These are phyloP conservation scores for Neonectria coccinea DNA, from an alignment of 2,329 filamentous ascomycete genomes.

Conservation along the genomic window DNA sequence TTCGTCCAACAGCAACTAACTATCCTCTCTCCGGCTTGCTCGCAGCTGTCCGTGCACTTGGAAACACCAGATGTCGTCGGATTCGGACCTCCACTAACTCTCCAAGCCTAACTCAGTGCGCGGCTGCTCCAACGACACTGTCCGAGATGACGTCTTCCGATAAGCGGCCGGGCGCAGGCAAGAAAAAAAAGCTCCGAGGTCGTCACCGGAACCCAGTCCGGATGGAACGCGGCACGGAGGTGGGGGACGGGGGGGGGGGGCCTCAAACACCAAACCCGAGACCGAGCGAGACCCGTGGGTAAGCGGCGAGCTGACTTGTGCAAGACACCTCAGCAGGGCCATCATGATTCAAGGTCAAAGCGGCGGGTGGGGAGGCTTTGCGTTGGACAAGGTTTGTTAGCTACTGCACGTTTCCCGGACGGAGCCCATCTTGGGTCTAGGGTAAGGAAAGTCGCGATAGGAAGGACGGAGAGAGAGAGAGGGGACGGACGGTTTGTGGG, in stretches of 20 bases:
- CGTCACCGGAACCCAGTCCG: conserved; percentile 12
- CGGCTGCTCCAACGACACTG: not conserved
- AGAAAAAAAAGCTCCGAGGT: not conserved
- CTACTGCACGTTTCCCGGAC: conserved; percentile 8
- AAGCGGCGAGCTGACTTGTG: conserved; percentile 1
- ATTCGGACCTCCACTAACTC: not conserved
- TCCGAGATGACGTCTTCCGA: conserved; percentile 1
- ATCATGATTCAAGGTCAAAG: not conserved
- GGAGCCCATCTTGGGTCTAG: conserved; percentile 20
- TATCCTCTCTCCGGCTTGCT: too few relatives aligned
- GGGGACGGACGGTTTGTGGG: conserved; percentile 14
- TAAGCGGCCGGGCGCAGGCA: not conserved
- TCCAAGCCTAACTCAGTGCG: not conserved
- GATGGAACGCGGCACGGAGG: conserved; percentile 19
- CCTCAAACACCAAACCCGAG: not conserved
- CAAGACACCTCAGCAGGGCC: conserved; percentile 1
- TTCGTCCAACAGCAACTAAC: not conserved
- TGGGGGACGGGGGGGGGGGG: not conserved
- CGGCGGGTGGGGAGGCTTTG: too few relatives aligned
- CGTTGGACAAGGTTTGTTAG: too few relatives aligned
- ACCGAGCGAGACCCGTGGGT: not conserved
- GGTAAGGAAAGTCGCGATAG: conserved; percentile 12
- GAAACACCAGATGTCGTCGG: not conserved
- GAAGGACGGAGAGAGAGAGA: not conserved
- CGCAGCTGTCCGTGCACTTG: conserved; percentile 1